phyloP scores from a whole-genome alignment of 495 filamentous ascomycete genomes.

The Penicillium paxilli region DNA sequence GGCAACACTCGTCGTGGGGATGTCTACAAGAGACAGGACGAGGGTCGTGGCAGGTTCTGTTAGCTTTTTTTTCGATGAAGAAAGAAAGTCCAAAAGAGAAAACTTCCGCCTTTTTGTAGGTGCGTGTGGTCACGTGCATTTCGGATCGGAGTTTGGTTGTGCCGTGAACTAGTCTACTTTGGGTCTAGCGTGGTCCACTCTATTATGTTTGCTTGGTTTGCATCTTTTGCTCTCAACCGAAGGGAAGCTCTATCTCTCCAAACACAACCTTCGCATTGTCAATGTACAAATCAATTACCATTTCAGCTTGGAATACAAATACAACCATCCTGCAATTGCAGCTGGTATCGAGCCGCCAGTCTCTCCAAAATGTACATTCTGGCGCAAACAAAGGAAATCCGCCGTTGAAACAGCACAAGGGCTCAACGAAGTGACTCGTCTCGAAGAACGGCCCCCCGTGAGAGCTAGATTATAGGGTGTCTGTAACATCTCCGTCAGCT shows the following conservation, averaged over 20 bases:
- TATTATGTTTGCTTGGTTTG: neutral
- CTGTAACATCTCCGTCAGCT: neutral
- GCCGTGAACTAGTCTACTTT: neutral
- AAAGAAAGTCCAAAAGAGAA: conserved; percentile 40
- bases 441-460: neutral
- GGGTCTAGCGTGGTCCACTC: neutral
- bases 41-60: conserved; percentile 67
- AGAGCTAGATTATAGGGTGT: too few relatives aligned
- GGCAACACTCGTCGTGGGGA: conserved; percentile 61
- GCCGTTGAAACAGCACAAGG: too few relatives aligned
- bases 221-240: neutral
- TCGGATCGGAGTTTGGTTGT: neutral
- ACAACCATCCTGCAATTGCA: neutral
- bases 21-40: conserved; percentile 45
- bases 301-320: neutral
- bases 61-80: conserved; percentile 54
- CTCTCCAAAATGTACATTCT: neutral
- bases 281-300: neutral
- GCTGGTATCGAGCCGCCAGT: neutral
- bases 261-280: neutral
- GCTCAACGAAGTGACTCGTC: neutral
- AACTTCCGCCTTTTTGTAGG: conserved; percentile 31
- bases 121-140: conserved; percentile 29
- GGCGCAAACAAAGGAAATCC: neutral
- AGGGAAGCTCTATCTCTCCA: neutral